A percentile compares a stretch with the other conserved stretches of the same genome.
phyloP scores from a whole-genome alignment of 2,329 filamentous ascomycete species.

The Diaporthe longicolla region DNA sequence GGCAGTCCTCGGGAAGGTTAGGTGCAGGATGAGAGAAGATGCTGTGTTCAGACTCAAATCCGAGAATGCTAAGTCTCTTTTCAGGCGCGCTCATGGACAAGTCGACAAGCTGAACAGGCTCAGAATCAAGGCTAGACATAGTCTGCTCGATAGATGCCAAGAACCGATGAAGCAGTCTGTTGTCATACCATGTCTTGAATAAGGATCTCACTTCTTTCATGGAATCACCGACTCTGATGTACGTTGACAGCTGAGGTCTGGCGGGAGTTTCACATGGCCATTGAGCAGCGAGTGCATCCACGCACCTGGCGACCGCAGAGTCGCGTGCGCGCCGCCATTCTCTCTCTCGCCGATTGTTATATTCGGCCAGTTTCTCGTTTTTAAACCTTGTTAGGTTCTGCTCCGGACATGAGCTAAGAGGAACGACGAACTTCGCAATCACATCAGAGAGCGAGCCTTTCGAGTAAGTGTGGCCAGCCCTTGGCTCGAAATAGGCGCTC shows the following conservation, averaged over 20 bases:
- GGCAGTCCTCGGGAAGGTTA: neutral
- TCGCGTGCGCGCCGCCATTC: neutral
- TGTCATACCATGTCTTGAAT: conserved; percentile 48
- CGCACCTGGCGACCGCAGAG: neutral
- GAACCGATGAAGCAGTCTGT: conserved; percentile 47
- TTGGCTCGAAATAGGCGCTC: neutral
- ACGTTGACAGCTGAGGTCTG: conserved; percentile 2
- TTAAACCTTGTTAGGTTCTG: neutral
- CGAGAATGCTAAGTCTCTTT: neutral
- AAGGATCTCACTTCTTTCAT: neutral
- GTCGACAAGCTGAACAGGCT: neutral
- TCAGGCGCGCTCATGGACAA: neutral
- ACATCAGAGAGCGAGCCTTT: neutral
- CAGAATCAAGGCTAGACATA: neutral
- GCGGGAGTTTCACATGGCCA: conserved; percentile 34
- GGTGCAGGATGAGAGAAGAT: conserved; percentile 12
- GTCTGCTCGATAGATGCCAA: conserved; percentile 1
- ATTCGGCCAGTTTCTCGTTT: neutral
- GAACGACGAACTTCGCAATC: neutral
- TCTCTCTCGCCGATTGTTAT: neutral
- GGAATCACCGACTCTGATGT: neutral
- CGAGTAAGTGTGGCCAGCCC: neutral
- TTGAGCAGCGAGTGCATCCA: neutral
- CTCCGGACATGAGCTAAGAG: conserved; percentile 10
- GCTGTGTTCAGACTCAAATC: conserved; percentile 10